A percentile compares a stretch with the other conserved stretches of the same genome.
phyloP scores from a whole-genome alignment of 345 rosid species.

The Lenwebbia sp. region DNA sequence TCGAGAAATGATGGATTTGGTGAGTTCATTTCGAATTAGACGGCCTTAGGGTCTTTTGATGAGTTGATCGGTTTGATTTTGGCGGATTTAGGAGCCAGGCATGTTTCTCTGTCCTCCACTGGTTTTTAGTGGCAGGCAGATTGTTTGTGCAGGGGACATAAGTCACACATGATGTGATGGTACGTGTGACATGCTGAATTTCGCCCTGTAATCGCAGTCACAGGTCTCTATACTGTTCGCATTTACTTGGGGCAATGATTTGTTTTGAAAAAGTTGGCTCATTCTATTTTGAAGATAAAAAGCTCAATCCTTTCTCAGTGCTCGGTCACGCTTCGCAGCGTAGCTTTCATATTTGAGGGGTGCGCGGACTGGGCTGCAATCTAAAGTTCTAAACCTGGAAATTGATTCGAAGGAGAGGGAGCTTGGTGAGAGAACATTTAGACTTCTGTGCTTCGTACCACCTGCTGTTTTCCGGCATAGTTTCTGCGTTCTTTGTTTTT shows the following conservation, averaged over 20 bases:
- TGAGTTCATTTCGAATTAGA: background rate
- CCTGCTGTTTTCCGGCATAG: background rate
- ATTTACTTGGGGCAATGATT: background rate
- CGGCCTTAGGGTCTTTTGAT: background rate
- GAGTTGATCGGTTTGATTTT: background rate
- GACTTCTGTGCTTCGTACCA: background rate
- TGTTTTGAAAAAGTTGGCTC: background rate
- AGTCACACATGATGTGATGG: background rate
- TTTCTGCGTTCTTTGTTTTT: background rate
- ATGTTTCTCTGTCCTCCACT: background rate
- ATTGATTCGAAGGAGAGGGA: background rate
- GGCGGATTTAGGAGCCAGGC: background rate
- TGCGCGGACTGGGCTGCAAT: background rate
- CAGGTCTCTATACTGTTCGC: background rate
- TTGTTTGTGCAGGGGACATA: background rate
- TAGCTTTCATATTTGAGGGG: background rate
- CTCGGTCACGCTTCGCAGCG: background rate
- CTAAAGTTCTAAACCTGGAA: background rate
- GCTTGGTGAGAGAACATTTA: background rate
- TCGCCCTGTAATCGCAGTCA: constrained; percentile 2
- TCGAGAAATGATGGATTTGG: background rate
- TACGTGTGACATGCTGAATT: constrained; percentile 4
- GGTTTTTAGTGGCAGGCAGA: background rate
- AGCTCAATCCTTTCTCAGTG: background rate
- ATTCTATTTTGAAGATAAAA: background rate